Base-by-base conservation (phyloP, 306 rosid species). In the Dryas alaskensis region DNA sequence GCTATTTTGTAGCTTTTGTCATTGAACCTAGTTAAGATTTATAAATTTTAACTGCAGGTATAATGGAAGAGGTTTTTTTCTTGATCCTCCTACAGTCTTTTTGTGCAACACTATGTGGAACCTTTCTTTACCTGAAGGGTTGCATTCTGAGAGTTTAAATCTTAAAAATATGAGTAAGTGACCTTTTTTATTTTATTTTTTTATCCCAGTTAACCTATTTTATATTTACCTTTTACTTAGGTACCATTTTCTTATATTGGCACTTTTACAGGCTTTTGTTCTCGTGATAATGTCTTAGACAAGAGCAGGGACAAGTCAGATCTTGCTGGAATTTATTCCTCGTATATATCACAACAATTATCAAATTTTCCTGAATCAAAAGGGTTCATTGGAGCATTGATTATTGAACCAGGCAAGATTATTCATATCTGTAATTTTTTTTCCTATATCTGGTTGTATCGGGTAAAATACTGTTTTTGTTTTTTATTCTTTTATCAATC, bases 21-120 rank as follows among this genome's bases (percentile, higher is more conserved):
- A 22, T 49, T 62, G 52, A 66, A 47, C 61, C 71, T 60, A 68
- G 72, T 52, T 83, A 67, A 76, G 60, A 67, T 78, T 49, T 44
- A 40, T 81, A 45, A 55, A 72, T 57, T 82, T 80, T 78, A 69
- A 16, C 47, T 48, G 80, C 76, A 94, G 98, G 98, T 89, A 94
- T 76, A 85, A 92, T 60, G 98, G 98, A 84, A 89, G 98, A 84
- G 98, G 98, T 51, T 79, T 91, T 79, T 94, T 94, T 82, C 78
- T 94, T 77, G 93, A 87, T 49, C 97, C 98, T 83, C 98, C 97
- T 27, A 86, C 92, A 19, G 89, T 91, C 73, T 89, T 81, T 80
- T 76, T 94, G 87, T 73, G 72, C 82, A 81, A 89, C 40, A 82
- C 80, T 69, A 75, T 47, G 65, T 94, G 98, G 98, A 79, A 72